Conservation (phyloP, 306 rosid genomes). For the Clitoria ternatea region DNA sequence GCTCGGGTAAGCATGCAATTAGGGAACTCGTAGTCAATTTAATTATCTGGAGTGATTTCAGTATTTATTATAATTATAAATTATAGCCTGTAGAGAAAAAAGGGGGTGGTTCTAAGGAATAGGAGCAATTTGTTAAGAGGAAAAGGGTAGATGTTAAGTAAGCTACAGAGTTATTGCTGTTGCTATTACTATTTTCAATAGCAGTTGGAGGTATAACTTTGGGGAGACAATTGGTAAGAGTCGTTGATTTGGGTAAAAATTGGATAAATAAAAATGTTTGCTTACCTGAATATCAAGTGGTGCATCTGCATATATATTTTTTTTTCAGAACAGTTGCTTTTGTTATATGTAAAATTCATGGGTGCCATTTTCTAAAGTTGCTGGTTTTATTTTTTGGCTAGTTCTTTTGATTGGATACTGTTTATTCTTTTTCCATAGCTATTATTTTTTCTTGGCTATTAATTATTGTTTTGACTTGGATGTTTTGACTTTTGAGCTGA, state of each 20-base stretch:
- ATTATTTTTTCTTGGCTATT: neutral
- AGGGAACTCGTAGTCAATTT: slow-evolving; percentile 14
- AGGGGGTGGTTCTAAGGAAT: neutral
- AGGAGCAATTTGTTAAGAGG: neutral
- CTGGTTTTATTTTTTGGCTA: neutral
- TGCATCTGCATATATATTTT: neutral
- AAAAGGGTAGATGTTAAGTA: neutral
- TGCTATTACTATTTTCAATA: neutral
- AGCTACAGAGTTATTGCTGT: neutral
- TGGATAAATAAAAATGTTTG: neutral
- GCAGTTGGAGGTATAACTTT: neutral
- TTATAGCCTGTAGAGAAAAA: neutral
- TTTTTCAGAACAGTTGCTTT: neutral
- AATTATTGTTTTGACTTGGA: slow-evolving; percentile 1
- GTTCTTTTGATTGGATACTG: neutral
- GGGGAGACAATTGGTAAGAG: neutral
- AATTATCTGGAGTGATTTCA: slow-evolving; percentile 8
- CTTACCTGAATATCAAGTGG: neutral
- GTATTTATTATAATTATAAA: neutral
- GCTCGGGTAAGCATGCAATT: slow-evolving; percentile 68
- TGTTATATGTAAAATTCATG: neutral
- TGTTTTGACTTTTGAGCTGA: neutral
- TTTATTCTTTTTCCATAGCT: neutral
- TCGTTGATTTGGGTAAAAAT: neutral
- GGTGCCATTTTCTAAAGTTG: neutral